These are phyloP conservation scores for Skeletonema marinoi DNA, from an alignment of 108 stramenopile species.

Conservation along the genomic window DNA sequence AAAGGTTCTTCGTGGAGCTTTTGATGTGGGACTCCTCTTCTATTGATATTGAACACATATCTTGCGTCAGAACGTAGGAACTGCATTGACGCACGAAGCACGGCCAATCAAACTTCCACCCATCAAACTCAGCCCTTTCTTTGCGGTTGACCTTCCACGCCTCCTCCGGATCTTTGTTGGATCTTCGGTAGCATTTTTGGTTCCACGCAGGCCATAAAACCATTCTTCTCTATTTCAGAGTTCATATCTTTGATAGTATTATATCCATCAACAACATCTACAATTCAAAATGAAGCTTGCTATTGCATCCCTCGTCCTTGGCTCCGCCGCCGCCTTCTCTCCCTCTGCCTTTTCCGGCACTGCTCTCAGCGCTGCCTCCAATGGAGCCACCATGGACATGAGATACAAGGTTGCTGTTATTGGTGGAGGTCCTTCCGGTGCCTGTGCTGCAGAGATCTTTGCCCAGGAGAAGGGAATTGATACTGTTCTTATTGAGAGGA, in stretches of 20 bases:
- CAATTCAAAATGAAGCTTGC: slow-evolving; percentile 54
- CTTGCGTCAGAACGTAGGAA: background rate
- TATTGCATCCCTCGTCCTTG: slow-evolving; percentile 44
- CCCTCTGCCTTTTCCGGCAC: slow-evolving; percentile 32
- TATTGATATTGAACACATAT: background rate
- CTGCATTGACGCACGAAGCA: background rate
- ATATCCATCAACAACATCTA: background rate
- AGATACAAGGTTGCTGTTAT: slow-evolving; percentile 96
- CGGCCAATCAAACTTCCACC: background rate
- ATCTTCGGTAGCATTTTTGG: background rate
- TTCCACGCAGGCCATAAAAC: slow-evolving; percentile 1
- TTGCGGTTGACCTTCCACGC: background rate
- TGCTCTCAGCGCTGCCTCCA: slow-evolving; percentile 7
- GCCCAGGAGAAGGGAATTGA: slow-evolving; percentile 95
- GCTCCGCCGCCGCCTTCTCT: slow-evolving; percentile 58
- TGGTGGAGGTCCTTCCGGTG: slow-evolving; percentile 96
- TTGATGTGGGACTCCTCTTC: background rate
- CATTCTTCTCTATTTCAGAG: background rate
- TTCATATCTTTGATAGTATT: background rate
- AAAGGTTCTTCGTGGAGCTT: no score
- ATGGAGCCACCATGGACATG: slow-evolving; percentile 47
- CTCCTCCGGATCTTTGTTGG: background rate
- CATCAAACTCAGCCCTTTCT: background rate
- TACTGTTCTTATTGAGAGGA: slow-evolving; percentile 94
- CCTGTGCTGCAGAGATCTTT: slow-evolving; percentile 97